Conservation (phyloP, 2,329 filamentous ascomycete genomes). For the Beauveria varroae region DNA sequence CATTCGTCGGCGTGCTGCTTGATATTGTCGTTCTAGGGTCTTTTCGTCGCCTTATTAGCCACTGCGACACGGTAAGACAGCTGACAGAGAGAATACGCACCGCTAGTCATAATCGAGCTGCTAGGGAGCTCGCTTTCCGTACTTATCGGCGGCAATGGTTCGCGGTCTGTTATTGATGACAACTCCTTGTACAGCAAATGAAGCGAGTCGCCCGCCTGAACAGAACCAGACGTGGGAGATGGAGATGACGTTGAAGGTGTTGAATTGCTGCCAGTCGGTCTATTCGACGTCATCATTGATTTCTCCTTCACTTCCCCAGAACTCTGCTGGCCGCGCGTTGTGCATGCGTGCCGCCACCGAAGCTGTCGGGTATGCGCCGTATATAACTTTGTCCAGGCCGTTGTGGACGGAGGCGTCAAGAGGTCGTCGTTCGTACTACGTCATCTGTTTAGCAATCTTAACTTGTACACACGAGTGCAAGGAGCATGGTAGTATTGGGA, state of each 20-base stretch:
- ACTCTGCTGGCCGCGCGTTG: background rate
- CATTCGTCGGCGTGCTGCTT: conserved; percentile 19
- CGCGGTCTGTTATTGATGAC: conserved; percentile 5
- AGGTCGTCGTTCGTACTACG: background rate
- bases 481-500: background rate
- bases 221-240: background rate
- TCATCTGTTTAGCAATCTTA: background rate
- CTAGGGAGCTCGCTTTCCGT: background rate
- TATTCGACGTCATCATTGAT: background rate
- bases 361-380: background rate
- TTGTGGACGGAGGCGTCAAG: background rate
- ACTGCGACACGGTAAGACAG: background rate
- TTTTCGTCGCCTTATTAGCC: background rate
- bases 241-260: background rate
- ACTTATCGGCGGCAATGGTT: background rate
- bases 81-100: background rate
- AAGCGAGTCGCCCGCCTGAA: background rate
- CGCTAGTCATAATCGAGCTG: background rate
- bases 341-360: background rate
- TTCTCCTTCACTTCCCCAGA: background rate
- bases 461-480: background rate
- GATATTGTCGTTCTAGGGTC: conserved; percentile 1
- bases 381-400: background rate
- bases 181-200: background rate
- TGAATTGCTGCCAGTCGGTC: background rate